Percentiles rank a stretch among this genome's conserved stretches.
Evolutionary conservation across 345 rosid genomes (phyloP).

Genomic region (Gossypium herbaceum): DNA sequence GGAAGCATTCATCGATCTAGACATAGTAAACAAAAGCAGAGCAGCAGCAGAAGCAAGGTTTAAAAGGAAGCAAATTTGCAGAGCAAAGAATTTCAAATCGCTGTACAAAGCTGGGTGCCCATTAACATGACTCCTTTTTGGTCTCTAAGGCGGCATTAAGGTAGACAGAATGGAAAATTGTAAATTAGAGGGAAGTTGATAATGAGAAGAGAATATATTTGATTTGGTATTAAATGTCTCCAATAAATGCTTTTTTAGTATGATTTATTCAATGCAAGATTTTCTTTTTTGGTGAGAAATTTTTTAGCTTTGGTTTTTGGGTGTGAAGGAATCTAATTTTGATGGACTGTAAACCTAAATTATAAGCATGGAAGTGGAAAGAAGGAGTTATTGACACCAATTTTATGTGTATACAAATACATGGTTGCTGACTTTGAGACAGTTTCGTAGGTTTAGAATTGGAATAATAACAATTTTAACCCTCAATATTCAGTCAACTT

Average conservation of each 20-base stretch:
- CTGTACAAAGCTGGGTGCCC: neutral
- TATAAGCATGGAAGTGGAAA: too few relatives aligned
- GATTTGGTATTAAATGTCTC: neutral
- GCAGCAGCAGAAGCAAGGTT: slow-evolving; percentile 36
- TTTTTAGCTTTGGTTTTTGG: too few relatives aligned
- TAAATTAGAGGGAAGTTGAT: neutral
- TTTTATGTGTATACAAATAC: too few relatives aligned
- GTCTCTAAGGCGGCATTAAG: neutral
- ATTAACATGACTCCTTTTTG: neutral
- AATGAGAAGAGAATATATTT: too few relatives aligned
- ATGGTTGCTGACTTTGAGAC: too few relatives aligned
- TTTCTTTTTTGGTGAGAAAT: neutral
- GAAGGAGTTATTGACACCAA: too few relatives aligned
- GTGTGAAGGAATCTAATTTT: too few relatives aligned
- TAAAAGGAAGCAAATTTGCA: slow-evolving; percentile 31
- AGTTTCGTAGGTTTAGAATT: too few relatives aligned
- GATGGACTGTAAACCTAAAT: too few relatives aligned
- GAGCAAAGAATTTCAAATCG: slow-evolving; percentile 17
- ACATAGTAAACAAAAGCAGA: neutral
- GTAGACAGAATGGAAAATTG: neutral
- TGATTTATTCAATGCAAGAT: neutral
- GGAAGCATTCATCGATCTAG: neutral
- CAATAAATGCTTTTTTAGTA: neutral
- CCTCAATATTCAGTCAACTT: too few relatives aligned
- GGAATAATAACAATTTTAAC: too few relatives aligned